These are phyloP conservation scores for Mortierella sp. DNA, from an alignment of 371 early-diverging fungal genomes.

Conservation along the genomic window DNA sequence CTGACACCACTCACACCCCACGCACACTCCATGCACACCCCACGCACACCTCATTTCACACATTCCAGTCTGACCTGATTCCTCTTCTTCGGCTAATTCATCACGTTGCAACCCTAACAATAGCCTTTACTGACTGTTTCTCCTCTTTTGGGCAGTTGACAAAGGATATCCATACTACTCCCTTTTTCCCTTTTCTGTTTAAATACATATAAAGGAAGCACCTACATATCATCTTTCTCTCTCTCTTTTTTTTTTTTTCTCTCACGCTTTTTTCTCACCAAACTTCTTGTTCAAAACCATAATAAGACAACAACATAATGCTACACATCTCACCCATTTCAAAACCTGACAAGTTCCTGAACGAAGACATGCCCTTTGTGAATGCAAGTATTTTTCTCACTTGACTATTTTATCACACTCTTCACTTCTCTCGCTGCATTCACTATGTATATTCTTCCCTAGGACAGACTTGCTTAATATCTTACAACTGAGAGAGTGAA, in stretches of 20 bases:
- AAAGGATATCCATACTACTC: no score
- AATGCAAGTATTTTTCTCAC: slow-evolving; percentile 20
- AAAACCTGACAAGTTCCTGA: slow-evolving; percentile 32
- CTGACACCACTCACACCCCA: no score
- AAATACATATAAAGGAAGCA: not conserved
- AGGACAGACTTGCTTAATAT: no score
- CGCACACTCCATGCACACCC: no score
- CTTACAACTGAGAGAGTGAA: no score
- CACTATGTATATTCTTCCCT: not conserved
- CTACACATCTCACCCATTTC: slow-evolving; percentile 28
- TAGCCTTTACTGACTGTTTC: no score
- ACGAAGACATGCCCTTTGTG: slow-evolving; percentile 38
- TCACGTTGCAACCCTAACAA: not conserved
- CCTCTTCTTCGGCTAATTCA: not conserved
- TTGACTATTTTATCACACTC: not conserved
- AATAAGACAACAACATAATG: slow-evolving; percentile 11
- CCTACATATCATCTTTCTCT: not conserved
- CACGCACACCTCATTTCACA: no score
- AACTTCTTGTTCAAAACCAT: not conserved
- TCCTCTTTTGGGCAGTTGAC: no score
- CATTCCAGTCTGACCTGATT: no score
- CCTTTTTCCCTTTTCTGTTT: no score
- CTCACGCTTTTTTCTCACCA: not conserved
- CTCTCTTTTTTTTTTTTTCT: not conserved
- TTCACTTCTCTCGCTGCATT: not conserved